Evolutionary conservation across 1,139 yeast species (phyloP).

Genomic region (Yamadazyma sp.): DNA sequence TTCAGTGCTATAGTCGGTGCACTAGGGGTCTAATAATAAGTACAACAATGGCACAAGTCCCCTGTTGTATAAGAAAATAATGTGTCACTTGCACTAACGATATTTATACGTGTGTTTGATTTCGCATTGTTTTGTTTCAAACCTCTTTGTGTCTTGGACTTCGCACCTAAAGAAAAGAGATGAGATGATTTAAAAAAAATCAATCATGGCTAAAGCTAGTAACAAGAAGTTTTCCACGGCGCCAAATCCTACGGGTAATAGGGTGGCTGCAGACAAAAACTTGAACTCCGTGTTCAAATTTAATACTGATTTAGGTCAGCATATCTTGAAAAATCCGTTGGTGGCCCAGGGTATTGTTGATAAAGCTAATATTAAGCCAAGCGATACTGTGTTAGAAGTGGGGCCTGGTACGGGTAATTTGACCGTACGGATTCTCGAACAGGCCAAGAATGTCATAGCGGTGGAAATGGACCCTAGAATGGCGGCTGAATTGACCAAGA

Average conservation of each 20-base stretch:
- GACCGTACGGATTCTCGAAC: conserved; percentile 88
- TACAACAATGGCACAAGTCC: no score
- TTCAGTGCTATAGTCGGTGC: no score
- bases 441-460: conserved; percentile 89
- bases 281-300: conserved; percentile 87
- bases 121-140: conserved; percentile 7
- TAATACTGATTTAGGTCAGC: conserved; percentile 97
- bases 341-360: conserved; percentile 98
- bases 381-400: conserved; percentile 91
- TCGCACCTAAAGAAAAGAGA: conserved; percentile 1
- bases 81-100: no score
- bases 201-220: conserved; percentile 53
- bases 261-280: conserved; percentile 65
- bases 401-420: conserved; percentile 99
- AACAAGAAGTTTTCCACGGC: conserved; percentile 51
- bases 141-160: background rate
- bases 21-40: no score
- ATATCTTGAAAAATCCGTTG: conserved; percentile 90
- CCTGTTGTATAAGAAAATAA: no score
- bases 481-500: conserved; percentile 97
- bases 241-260: conserved; percentile 42
- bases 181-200: background rate
- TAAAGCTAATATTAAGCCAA: conserved; percentile 89
- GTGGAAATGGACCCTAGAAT: conserved; percentile 98
- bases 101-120: background rate